phyloP scores from a whole-genome alignment of 2,329 filamentous ascomycete species.

The Alternaria sp. region DNA sequence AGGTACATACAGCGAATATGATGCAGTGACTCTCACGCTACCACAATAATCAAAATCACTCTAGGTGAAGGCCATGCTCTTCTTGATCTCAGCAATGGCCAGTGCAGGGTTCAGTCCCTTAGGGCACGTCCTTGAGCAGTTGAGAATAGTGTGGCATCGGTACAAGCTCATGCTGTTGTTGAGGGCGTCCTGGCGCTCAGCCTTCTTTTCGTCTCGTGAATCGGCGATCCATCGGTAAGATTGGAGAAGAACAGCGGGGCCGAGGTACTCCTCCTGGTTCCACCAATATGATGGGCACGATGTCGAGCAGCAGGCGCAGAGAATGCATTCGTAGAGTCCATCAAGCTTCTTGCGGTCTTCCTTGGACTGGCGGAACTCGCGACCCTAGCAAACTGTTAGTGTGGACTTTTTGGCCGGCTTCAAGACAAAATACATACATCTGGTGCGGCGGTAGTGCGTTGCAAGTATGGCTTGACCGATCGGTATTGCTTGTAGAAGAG shows the following conservation, averaged over 20 bases:
- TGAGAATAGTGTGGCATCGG: constrained; percentile 98
- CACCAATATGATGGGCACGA: constrained; percentile 99
- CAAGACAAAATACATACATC: constrained; percentile 69
- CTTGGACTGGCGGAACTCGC: constrained; percentile 89
- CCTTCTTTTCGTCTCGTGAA: constrained; percentile 88
- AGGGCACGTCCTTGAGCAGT: constrained; percentile 96
- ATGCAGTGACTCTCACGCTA: constrained; percentile 1
- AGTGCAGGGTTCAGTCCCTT: constrained; percentile 97
- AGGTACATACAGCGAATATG: constrained; percentile 20
- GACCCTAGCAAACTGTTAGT: constrained; percentile 68
- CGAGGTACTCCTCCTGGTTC: constrained; percentile 99
- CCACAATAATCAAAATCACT: not conserved
- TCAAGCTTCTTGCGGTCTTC: constrained; percentile 96
- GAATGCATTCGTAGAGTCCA: constrained; percentile 98
- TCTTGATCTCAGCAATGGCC: constrained; percentile 98
- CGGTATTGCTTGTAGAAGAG: constrained; percentile 99
- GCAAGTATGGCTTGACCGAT: constrained; percentile 98
- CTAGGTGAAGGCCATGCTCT: constrained; percentile 76
- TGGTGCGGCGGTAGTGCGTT: constrained; percentile 82
- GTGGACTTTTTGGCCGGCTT: not conserved
- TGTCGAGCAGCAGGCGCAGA: constrained; percentile 98
- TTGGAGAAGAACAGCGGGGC: constrained; percentile 94
- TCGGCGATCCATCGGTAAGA: constrained; percentile 98
- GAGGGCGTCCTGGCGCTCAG: constrained; percentile 85
- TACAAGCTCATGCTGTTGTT: constrained; percentile 99